These are phyloP conservation scores for Ustilago nuda DNA, from an alignment of 1,284 basidiomycete species.

Conservation along the genomic window DNA sequence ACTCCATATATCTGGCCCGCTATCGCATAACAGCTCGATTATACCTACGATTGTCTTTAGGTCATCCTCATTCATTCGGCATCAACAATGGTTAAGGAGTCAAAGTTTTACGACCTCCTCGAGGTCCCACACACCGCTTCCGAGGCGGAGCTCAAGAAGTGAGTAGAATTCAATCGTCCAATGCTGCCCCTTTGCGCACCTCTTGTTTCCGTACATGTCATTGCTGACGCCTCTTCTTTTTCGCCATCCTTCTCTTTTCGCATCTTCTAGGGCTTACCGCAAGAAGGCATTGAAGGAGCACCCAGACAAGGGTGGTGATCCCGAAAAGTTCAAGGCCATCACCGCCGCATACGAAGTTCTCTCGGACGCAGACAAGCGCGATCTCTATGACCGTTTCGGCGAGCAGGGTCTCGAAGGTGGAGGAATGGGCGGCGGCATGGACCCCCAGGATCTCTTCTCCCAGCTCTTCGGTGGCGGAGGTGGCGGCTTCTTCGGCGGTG, in stretches of 20 bases:
- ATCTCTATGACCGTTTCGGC: conserved; percentile 86
- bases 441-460: conserved; percentile 96
- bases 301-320: conserved; percentile 97
- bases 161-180: conserved; percentile 23
- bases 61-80: conserved; percentile 4
- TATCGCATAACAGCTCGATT: neutral
- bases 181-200: neutral
- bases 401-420: conserved; percentile 83
- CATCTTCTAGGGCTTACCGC: conserved; percentile 47
- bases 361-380: conserved; percentile 82
- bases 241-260: neutral
- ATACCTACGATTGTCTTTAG: too few relatives aligned
- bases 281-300: conserved; percentile 72
- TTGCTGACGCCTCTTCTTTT: neutral
- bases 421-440: conserved; percentile 85
- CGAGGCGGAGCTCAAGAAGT: conserved; percentile 68
- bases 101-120: conserved; percentile 68
- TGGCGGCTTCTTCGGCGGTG: conserved; percentile 74
- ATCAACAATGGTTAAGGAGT: conserved; percentile 51
- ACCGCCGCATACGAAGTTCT: conserved; percentile 97
- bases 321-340: conserved; percentile 94
- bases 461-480: conserved; percentile 88
- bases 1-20: neutral
- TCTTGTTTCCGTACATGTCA: neutral
- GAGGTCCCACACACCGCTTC: conserved; percentile 60